Percentiles rank a stretch among this genome's conserved stretches.
Conservation (phyloP, 495 filamentous ascomycete genomes). For the Podospora australis region DNA sequence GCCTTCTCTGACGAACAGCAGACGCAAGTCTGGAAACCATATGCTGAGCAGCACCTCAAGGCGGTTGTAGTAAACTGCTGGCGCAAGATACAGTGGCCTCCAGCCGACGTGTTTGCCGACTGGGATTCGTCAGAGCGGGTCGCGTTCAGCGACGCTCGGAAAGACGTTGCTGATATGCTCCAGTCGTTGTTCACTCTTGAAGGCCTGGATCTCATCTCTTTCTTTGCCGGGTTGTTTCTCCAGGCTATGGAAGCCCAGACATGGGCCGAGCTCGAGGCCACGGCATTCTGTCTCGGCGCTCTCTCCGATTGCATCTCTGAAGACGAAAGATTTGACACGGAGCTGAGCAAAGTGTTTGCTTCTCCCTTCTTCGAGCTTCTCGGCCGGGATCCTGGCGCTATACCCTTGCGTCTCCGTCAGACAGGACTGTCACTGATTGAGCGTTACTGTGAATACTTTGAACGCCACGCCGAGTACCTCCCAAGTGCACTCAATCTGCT, state of each 20-base stretch:
- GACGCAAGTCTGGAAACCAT: conserved; percentile 24
- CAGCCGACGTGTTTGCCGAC: conserved; percentile 38
- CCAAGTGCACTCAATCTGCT: conserved; percentile 74
- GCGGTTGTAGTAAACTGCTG: conserved; percentile 54
- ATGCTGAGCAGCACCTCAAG: conserved; percentile 38
- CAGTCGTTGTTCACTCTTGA: conserved; percentile 67
- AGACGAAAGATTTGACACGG: conserved; percentile 57
- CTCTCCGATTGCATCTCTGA: conserved; percentile 70
- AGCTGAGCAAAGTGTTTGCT: conserved; percentile 62
- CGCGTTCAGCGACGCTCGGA: conserved; percentile 70
- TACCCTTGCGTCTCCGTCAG: conserved; percentile 66
- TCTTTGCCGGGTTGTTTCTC: conserved; percentile 60
- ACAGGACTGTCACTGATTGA: conserved; percentile 73
- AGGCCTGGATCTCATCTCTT: conserved; percentile 59
- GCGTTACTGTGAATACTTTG: conserved; percentile 76
- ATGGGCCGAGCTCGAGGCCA: conserved; percentile 77
- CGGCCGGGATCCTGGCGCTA: conserved; percentile 33
- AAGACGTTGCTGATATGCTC: conserved; percentile 75
- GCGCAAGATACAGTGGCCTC: conserved; percentile 57
- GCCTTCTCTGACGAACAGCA: conserved; percentile 28
- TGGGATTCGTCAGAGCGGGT: conserved; percentile 70
- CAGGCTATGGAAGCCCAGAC: conserved; percentile 50
- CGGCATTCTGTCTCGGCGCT: conserved; percentile 69
- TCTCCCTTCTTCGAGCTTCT: conserved; percentile 56
- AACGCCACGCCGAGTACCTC: conserved; percentile 61